Base-by-base conservation (phyloP, 1,139 yeast genomes). In the Nadsonia commutata region DNA sequence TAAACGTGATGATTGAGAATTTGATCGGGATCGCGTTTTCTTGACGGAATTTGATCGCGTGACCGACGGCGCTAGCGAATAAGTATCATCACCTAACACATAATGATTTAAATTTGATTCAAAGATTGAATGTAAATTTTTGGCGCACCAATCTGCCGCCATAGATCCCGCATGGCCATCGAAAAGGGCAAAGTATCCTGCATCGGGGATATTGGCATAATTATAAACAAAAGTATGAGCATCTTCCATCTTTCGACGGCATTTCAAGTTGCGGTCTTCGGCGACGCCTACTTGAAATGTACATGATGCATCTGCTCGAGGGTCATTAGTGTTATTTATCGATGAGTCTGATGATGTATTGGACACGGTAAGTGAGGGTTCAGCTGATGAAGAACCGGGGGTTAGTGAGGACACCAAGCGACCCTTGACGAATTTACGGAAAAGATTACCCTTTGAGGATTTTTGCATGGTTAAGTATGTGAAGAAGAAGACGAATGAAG, bases 101-200 rank as follows among this genome's bases (percentile, higher is more conserved):
- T 62, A 58, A 19, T 53, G 52, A 45, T 58, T 46, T 18, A 82
- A 71, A 49, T 71, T 74, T 39, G 68, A 68, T 47, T 75, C 82
- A 42, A 82, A 59, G 42, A 79, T 58, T n/a, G 69, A 60, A 59
- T 90, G 97, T 48, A 90, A 64, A 53, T 83, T 76, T 49, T 85
- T 80, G 0, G 96, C 94, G 64, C 97, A 86, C 94, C 95, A 90
- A 53, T 93, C 77, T 1, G 98, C 95, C 8, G 94, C 80, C 51
- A 78, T 85, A 48, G 79, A 76, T 17, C 99, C 99, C 2, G 97
- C 98, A 63, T 90, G 99, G 13, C 99, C 99, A 62, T 90, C 99
- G 62, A 86, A 90, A 3, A 90, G 73, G 16, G 94, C 98, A 70
- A 90, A 88, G 59, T 84, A 90, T 2, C 96, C 98, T 80, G 95